phyloP scores from a whole-genome alignment of 2,329 filamentous ascomycete genomes.

The Thielaviopsis musarum region DNA sequence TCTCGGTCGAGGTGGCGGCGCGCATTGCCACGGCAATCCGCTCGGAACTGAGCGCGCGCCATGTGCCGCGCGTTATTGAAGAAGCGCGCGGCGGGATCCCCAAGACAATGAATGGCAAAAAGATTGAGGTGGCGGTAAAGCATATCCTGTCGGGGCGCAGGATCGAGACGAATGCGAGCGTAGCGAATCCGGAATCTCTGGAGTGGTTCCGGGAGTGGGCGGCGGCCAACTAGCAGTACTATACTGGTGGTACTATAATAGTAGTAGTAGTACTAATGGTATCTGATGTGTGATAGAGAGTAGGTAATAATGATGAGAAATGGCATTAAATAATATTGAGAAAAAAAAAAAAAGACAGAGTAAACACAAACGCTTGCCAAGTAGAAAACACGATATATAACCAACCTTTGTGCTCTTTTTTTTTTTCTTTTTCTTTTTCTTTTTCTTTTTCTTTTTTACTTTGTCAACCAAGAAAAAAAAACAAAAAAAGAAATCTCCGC shows the following conservation, averaged over 20 bases:
- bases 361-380: neutral
- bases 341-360: neutral
- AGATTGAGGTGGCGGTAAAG: conserved; percentile 92
- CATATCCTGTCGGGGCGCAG: conserved; percentile 81
- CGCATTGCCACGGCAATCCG: conserved; percentile 53
- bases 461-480: too few species aligned
- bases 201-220: conserved; percentile 81
- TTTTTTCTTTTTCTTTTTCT: neutral
- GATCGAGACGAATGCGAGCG: conserved; percentile 78
- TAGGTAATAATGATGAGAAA: neutral
- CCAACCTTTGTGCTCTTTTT: too few species aligned
- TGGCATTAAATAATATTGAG: neutral
- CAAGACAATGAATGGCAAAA: conserved; percentile 88
- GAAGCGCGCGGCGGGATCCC: conserved; percentile 60
- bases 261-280: too few species aligned
- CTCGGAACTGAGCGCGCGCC: conserved; percentile 67
- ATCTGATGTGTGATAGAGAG: neutral
- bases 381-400: neutral
- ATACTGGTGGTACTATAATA: too few species aligned
- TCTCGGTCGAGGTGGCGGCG: conserved; percentile 42
- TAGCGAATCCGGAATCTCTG: conserved; percentile 79
- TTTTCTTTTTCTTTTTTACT: neutral
- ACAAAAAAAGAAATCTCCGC: too few species aligned
- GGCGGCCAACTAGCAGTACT: conserved; percentile 24
- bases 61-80: conserved; percentile 73